Base-by-base conservation (phyloP, 2,329 filamentous ascomycete genomes). In the Westerdykella aurantiaca region DNA sequence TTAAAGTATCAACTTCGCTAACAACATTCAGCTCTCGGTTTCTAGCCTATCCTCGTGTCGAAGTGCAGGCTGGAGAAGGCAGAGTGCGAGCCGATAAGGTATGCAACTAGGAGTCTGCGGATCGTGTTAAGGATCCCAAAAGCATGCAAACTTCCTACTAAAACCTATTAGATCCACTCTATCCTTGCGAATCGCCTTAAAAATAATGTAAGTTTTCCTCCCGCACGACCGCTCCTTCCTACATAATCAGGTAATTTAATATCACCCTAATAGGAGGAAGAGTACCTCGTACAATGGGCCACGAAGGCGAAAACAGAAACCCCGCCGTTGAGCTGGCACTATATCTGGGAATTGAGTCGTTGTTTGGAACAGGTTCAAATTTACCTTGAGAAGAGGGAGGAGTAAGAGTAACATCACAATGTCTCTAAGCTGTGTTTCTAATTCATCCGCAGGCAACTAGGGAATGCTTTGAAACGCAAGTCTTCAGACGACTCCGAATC, bases 211-310 rank as follows among this genome's bases (percentile, higher is more conserved):
- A 45, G 52, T 56, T 10, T 2, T 17, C n/a, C 21, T 34, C 12
- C 38, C 5, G 2, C n/a, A 17, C n/a, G 14, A 34, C 31, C 7
- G 7, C 52, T 46, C 47, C 47, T 51, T 58, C 48, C 50, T 13
- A 18, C 10, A 4, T 5, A 31, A 37, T 39, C 47, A 47, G 38
- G 37, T 47, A 43, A 49, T 46, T 48, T 60, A 38, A 63, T 44
- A 45, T 52, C 43, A 17, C 44, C 31, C 10, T 12, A 45, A 34
- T 52, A 68, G 65, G 60, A 60, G 4, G 71, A 73, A 42, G 60
- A 74, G 31, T 74, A 68, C 41, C 59, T 75, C 0, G 60, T 74
- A 0, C 53, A 55, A 31, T 74, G 72, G 72, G 57, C 53, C 1
- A 46, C 55, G 0, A 42, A 52, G 1, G 16, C 29, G 0, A 43